Base-by-base conservation (phyloP, 768 basidiomycete genomes). In the Suillus brevipes region DNA sequence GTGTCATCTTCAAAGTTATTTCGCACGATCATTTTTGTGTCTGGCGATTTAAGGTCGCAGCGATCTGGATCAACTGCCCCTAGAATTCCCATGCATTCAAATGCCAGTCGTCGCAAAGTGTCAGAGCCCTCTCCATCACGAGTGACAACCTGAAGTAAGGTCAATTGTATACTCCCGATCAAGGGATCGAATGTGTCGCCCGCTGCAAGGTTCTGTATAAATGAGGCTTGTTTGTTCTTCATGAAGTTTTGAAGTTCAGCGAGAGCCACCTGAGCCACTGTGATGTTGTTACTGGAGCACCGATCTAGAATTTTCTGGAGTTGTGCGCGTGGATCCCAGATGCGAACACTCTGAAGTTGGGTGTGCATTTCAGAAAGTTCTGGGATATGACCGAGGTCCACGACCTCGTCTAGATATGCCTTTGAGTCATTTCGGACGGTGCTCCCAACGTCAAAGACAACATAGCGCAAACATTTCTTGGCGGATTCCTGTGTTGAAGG, bases 31-130 rank as follows among this genome's bases (percentile, higher is more conserved):
- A 92, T 89, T 52, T 84, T 83, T 3, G 84, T 76, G 66, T 90
- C 88, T 43, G 77, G 78, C 37, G 82, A 74, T 1, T 80, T 78
- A 23, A 94, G 81, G 67, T 93, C 90, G 71, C 91, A 91, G 58
- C 97, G 85, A 79, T 99, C 97, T 0, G 97, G 97, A 76, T 99
- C 97, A 20, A 96, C 84, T 2, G 97, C 97, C 7, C 97, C 97
- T 14, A 99, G 78, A 25, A 93, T 85, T 2, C 96, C 95, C 63
- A 99, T 87, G 73, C 94, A 97, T 72, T 97, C 93, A 72, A 90
- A 95, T 1, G 94, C 90, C 23, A 92, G 76, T 50, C 86, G 78
- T 20, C 88, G 87, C 10, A 95, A 71, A 1, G 81, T 71, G 53
- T 95, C 90, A 6, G 83, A 83, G 7, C 84, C 87, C 57, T 96